These are phyloP conservation scores for Schoenoplectus tabernaemontani DNA, from an alignment of 202 grass and related monocot genomes.

Conservation along the genomic window DNA sequence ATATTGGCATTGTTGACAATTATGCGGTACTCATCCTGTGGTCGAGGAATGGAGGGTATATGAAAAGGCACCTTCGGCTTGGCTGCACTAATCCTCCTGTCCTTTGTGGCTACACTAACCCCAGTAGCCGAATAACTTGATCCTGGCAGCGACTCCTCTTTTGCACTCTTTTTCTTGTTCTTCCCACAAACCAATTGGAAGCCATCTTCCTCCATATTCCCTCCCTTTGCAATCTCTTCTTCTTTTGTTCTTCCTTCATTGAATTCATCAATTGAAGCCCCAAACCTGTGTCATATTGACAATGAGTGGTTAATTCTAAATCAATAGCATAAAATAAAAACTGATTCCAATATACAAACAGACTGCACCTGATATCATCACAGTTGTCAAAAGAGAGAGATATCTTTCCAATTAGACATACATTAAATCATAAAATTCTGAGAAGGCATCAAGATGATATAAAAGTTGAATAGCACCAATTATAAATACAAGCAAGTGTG, in stretches of 20 bases:
- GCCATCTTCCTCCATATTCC: constrained; percentile 35
- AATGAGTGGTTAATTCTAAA: neutral
- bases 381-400: neutral
- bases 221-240: constrained; percentile 40
- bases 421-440: neutral
- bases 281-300: constrained; percentile 24
- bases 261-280: constrained; percentile 52
- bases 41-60: constrained; percentile 65
- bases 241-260: constrained; percentile 28
- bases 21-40: constrained; percentile 71
- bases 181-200: constrained; percentile 47
- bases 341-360: neutral
- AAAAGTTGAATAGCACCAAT: neutral
- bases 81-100: constrained; percentile 28
- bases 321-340: neutral
- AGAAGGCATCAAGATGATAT: neutral
- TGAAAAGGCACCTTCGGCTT: constrained; percentile 64
- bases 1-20: constrained; percentile 76
- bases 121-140: constrained; percentile 25
- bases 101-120: constrained; percentile 38
- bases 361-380: neutral
- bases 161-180: constrained; percentile 41
- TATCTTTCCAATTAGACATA: neutral
- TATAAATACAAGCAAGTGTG: no score
- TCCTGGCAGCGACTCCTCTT: neutral